These are phyloP conservation scores for Tuctoria greenei DNA, from an alignment of 176 grass and related monocot species.

Conservation along the genomic window DNA sequence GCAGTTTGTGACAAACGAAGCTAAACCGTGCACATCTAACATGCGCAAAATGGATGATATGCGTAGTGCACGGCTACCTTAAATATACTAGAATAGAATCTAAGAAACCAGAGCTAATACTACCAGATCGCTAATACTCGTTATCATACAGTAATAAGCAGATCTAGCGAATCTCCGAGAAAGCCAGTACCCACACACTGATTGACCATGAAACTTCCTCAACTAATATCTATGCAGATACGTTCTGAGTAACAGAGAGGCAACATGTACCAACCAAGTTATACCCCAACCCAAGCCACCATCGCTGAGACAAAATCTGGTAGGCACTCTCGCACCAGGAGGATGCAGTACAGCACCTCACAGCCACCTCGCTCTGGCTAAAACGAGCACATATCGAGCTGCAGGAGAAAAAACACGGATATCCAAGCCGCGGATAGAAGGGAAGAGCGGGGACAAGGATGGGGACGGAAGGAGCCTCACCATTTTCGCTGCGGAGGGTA, in stretches of 20 bases:
- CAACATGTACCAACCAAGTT: neutral
- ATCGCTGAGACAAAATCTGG: neutral
- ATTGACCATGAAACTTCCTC: neutral
- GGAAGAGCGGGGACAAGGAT: neutral
- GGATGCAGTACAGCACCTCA: neutral
- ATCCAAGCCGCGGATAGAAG: neutral
- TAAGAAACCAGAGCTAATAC: neutral
- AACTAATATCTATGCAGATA: neutral
- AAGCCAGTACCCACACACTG: neutral
- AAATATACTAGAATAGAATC: neutral
- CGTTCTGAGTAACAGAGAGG: neutral
- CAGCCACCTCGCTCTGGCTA: neutral
- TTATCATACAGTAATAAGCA: neutral
- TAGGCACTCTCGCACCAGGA: neutral
- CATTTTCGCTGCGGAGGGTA: conserved; percentile 39
- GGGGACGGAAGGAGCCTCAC: neutral
- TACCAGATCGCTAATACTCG: neutral
- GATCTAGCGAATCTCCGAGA: neutral
- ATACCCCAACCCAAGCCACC: neutral
- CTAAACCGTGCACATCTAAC: neutral
- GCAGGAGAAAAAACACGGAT: neutral
- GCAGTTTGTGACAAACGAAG: neutral
- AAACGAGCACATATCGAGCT: neutral
- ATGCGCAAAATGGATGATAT: too few relatives aligned
- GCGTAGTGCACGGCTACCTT: neutral